Evolutionary conservation across 129 eudicot species (phyloP).

Genomic region (Flaveria sonorensis): DNA sequence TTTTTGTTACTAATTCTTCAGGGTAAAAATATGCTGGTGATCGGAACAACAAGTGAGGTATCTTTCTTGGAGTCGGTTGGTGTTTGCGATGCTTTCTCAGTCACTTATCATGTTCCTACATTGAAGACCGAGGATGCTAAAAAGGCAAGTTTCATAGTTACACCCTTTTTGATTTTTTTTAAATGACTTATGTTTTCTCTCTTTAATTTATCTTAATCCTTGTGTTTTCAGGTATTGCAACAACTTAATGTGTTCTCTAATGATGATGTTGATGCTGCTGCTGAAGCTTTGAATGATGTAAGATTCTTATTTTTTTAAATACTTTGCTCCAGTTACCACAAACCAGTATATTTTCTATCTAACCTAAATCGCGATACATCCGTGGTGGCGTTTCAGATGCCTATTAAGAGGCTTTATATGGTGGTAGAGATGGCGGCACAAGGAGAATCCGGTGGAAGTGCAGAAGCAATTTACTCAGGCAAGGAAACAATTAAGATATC

Average conservation of each 20-base stretch:
- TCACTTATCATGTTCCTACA: conserved; percentile 88
- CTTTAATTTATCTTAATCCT: conserved; percentile 5
- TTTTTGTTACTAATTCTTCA: conserved; percentile 27
- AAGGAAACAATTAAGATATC: conserved; percentile 68
- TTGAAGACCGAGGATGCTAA: conserved; percentile 84
- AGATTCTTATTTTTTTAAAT: conserved; percentile 33
- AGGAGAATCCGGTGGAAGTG: conserved; percentile 85
- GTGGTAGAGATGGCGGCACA: conserved; percentile 98
- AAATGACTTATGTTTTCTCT: not conserved
- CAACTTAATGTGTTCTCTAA: conserved; percentile 86
- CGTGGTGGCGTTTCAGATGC: conserved; percentile 56
- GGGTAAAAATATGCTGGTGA: conserved; percentile 94
- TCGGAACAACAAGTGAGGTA: conserved; percentile 96
- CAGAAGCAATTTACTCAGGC: conserved; percentile 85
- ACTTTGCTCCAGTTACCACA: not conserved
- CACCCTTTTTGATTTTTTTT: not conserved
- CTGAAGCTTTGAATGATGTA: conserved; percentile 94
- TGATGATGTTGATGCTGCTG: conserved; percentile 84
- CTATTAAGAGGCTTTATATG: conserved; percentile 91
- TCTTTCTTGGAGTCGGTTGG: conserved; percentile 86
- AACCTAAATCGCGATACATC: not conserved
- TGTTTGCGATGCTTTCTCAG: conserved; percentile 82
- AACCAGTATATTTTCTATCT: not conserved
- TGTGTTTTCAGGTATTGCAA: conserved; percentile 52
- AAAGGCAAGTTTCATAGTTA: conserved; percentile 47